Conservation (phyloP, 2,329 filamentous ascomycete species). For the Colletotrichum spaethianum region DNA sequence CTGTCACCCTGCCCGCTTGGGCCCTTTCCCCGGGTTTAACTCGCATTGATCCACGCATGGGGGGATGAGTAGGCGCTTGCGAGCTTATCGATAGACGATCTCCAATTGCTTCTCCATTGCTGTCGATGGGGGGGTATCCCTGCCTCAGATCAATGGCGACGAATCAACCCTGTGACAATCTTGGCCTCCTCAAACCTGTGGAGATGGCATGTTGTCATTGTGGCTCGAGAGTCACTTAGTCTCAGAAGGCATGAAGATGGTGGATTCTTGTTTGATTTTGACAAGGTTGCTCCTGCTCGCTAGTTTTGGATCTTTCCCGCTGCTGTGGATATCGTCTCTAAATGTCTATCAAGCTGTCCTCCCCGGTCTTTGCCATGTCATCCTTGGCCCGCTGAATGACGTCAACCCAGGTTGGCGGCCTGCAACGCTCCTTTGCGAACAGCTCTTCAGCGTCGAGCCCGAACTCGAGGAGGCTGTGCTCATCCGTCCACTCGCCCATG, state of each 20-base stretch:
- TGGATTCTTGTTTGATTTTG: not conserved
- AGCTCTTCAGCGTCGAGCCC: constrained; percentile 62
- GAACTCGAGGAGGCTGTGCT: constrained; percentile 64
- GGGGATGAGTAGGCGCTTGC: not conserved
- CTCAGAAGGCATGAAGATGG: not conserved
- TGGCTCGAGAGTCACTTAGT: not conserved
- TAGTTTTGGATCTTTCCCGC: not conserved
- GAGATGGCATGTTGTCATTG: not conserved
- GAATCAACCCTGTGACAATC: not conserved
- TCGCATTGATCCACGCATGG: constrained; percentile 33
- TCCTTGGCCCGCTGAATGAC: constrained; percentile 55
- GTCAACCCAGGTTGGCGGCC: constrained; percentile 61
- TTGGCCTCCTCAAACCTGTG: not conserved
- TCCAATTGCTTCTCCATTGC: not conserved
- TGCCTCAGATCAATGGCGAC: not conserved
- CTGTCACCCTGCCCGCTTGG: not conserved
- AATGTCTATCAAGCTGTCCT: constrained; percentile 37
- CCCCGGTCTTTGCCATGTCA: constrained; percentile 38
- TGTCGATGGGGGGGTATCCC: not conserved
- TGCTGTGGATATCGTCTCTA: constrained; percentile 25
- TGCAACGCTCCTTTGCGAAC: constrained; percentile 50
- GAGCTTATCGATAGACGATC: not conserved
- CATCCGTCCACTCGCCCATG: constrained; percentile 68
- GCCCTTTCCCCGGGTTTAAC: not conserved
- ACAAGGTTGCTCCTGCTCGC: not conserved